These are phyloP conservation scores for Ramaria sp. DNA, from an alignment of 768 basidiomycete genomes.

Conservation along the genomic window DNA sequence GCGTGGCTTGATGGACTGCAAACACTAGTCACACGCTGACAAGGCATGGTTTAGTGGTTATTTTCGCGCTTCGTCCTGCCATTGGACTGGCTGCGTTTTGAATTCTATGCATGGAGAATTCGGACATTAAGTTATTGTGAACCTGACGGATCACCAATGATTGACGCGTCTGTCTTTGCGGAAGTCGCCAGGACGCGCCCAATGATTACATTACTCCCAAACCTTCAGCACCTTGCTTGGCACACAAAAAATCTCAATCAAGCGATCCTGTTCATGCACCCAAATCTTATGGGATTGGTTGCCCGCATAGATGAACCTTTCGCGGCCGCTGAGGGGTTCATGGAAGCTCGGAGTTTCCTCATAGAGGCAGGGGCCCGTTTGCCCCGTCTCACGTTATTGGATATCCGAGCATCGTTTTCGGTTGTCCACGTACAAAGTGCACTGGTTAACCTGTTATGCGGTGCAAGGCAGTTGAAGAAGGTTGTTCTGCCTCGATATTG, in stretches of 20 bases:
- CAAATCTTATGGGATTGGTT: slow-evolving; percentile 31
- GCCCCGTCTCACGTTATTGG: slow-evolving; percentile 37
- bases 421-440: slow-evolving; percentile 31
- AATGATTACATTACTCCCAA: slow-evolving; percentile 42
- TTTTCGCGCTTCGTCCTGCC: slow-evolving; percentile 33
- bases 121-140: slow-evolving; percentile 23
- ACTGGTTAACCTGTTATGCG: slow-evolving; percentile 28
- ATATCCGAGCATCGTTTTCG: slow-evolving; percentile 33
- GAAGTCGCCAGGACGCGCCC: slow-evolving; percentile 48
- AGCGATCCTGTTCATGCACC: slow-evolving; percentile 49
- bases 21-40: not conserved
- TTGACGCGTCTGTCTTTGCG: slow-evolving; percentile 35
- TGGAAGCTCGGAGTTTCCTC: slow-evolving; percentile 16
- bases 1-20: not conserved
- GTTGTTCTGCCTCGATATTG: slow-evolving; percentile 43
- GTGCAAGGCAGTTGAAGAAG: slow-evolving; percentile 25
- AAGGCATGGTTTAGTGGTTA: slow-evolving; percentile 12
- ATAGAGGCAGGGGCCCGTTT: slow-evolving; percentile 36
- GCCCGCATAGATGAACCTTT: slow-evolving; percentile 19
- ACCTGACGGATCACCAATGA: slow-evolving; percentile 8
- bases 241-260: slow-evolving; percentile 23
- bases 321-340: slow-evolving; percentile 12
- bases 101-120: slow-evolving; percentile 42
- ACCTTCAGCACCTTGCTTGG: slow-evolving; percentile 44
- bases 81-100: slow-evolving; percentile 45